These are phyloP conservation scores for Pseudomassariella vexata DNA, from an alignment of 2,329 filamentous ascomycete genomes.

Conservation along the genomic window DNA sequence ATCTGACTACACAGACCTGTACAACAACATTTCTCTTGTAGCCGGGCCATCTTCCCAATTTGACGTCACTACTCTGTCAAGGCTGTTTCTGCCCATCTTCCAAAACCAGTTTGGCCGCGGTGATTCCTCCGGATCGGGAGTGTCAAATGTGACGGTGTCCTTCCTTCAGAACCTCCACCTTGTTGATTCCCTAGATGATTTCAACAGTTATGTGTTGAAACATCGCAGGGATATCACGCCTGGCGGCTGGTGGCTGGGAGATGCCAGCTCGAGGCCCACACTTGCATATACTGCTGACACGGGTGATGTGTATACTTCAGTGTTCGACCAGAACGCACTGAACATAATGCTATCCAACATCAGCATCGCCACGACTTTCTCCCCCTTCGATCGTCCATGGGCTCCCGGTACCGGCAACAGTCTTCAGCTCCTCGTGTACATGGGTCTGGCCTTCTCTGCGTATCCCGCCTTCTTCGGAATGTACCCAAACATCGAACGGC, in stretches of 20 bases:
- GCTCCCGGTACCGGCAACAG: conserved; percentile 63
- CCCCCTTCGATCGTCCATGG: conserved; percentile 71
- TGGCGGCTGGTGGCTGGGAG: conserved; percentile 74
- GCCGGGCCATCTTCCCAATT: conserved; percentile 39
- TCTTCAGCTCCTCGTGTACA: conserved; percentile 75
- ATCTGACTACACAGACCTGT: conserved; percentile 25
- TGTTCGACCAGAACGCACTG: conserved; percentile 62
- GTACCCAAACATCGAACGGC: conserved; percentile 80
- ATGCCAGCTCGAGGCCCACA: conserved; percentile 52
- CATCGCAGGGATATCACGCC: conserved; percentile 66
- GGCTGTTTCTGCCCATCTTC: conserved; percentile 36
- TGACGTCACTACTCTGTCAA: conserved; percentile 18
- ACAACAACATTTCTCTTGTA: conserved; percentile 30
- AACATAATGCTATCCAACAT: conserved; percentile 62
- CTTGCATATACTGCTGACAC: conserved; percentile 67
- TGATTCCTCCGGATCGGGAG: conserved; percentile 6
- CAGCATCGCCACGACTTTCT: conserved; percentile 66
- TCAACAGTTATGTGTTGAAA: conserved; percentile 57
- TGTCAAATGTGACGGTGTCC: conserved; percentile 8
- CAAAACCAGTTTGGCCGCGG: conserved; percentile 15
- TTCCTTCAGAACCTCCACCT: conserved; percentile 36
- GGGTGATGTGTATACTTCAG: conserved; percentile 45
- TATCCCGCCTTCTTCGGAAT: conserved; percentile 84
- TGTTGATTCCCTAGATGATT: conserved; percentile 61
- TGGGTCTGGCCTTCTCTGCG: conserved; percentile 69